phyloP scores from a whole-genome alignment of 441 rosid genomes.

The Bruguiera hainesii region DNA sequence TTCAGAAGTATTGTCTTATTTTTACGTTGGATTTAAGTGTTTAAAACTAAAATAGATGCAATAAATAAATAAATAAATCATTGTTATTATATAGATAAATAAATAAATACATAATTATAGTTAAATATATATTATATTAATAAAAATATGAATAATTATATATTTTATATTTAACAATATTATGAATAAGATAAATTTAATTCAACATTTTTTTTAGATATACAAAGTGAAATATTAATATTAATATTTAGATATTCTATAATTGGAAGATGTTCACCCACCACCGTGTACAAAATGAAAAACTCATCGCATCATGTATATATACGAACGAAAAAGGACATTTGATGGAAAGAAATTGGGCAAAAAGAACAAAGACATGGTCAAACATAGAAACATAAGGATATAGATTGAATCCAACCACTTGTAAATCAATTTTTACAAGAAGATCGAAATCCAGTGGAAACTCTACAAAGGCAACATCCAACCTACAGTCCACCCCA shows the following conservation, averaged over 20 bases:
- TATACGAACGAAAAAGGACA: background rate
- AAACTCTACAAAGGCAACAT: constrained; percentile 56
- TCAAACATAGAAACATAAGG: constrained; percentile 2
- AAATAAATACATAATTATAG: no score
- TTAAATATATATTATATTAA: no score
- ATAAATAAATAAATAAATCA: no score
- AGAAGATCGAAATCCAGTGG: constrained; percentile 7
- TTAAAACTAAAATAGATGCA: no score
- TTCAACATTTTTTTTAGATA: no score
- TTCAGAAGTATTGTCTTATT: no score
- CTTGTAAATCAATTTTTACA: constrained; percentile 12
- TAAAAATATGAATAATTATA: no score
- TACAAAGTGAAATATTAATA: no score
- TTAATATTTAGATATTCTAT: background rate
- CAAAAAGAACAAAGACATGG: constrained; percentile 9
- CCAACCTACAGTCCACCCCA: constrained; percentile 97
- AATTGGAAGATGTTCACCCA: constrained; percentile 3
- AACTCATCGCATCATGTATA: constrained; percentile 10
- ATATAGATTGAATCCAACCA: constrained; percentile 11
- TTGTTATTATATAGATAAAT: no score
- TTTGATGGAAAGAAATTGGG: background rate
- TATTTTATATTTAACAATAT: no score
- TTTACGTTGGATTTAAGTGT: no score
- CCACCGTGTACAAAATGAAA: constrained; percentile 14
- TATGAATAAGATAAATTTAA: no score